phyloP scores from a whole-genome alignment of 2,329 filamentous ascomycete genomes.

The Paracoccidioides lutzii region DNA sequence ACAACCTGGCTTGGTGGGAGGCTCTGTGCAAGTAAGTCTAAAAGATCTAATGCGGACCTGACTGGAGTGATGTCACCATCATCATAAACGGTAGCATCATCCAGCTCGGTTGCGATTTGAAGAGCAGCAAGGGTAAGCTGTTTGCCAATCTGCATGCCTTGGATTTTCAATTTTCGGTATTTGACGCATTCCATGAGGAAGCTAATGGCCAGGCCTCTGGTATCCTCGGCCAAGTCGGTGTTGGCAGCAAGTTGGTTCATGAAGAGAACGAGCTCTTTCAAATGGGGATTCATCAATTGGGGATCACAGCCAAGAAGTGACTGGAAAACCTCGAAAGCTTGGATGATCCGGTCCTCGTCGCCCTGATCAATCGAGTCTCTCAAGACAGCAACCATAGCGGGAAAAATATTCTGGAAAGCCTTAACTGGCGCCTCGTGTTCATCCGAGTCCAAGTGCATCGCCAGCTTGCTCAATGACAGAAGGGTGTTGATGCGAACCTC shows the following conservation, averaged over 20 bases:
- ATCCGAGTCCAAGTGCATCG: slow-evolving; percentile 77
- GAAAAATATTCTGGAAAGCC: slow-evolving; percentile 67
- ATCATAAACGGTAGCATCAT: slow-evolving; percentile 46
- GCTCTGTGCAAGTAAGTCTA: slow-evolving; percentile 78
- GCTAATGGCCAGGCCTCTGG: slow-evolving; percentile 75
- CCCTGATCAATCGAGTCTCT: slow-evolving; percentile 67
- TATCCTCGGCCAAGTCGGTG: slow-evolving; percentile 66
- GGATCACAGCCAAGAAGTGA: slow-evolving; percentile 84
- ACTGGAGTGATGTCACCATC: slow-evolving; percentile 80
- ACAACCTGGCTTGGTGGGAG: slow-evolving; percentile 89
- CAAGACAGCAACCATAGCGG: slow-evolving; percentile 77
- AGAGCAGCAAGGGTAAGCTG: slow-evolving; percentile 78
- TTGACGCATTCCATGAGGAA: slow-evolving; percentile 88
- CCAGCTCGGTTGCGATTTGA: slow-evolving; percentile 80
- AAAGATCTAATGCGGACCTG: slow-evolving; percentile 68
- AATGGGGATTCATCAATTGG: slow-evolving; percentile 67
- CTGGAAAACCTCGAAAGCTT: slow-evolving; percentile 94
- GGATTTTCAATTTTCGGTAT: slow-evolving; percentile 91
- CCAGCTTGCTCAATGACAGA: slow-evolving; percentile 74
- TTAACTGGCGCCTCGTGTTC: slow-evolving; percentile 63
- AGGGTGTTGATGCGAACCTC: slow-evolving; percentile 93
- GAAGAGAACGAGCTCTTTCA: slow-evolving; percentile 81
- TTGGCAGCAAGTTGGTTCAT: slow-evolving; percentile 81
- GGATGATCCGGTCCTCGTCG: slow-evolving; percentile 78
- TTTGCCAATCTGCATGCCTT: slow-evolving; percentile 75